Conservation (phyloP, 805 yeast genomes). For the Candida nanaspora region DNA sequence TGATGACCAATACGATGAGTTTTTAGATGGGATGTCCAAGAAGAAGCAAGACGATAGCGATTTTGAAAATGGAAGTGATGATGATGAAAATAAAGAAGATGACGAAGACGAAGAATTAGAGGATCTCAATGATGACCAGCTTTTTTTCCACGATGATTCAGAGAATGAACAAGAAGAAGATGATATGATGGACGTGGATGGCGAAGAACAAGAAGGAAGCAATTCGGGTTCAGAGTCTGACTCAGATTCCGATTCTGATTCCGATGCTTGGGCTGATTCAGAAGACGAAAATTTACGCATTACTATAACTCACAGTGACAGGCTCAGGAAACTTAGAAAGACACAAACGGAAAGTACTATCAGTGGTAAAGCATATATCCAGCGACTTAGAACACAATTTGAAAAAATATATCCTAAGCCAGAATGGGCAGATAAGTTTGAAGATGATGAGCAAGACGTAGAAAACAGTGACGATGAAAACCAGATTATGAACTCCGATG, state of each 20-base stretch:
- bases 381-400: constrained; percentile 50
- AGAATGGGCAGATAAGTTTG: constrained; percentile 61
- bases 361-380: constrained; percentile 26
- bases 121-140: constrained; percentile 37
- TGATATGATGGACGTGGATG: constrained; percentile 21
- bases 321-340: constrained; percentile 64
- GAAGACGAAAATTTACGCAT: constrained; percentile 76
- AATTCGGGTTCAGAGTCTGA: constrained; percentile 30
- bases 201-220: constrained; percentile 20
- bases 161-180: constrained; percentile 22
- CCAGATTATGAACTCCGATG: constrained; percentile 10
- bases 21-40: constrained; percentile 32
- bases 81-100: constrained; percentile 22
- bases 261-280: constrained; percentile 77
- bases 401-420: constrained; percentile 76
- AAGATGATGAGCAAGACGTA: constrained; percentile 42
- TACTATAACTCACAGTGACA: constrained; percentile 51
- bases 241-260: constrained; percentile 21
- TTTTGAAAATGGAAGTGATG: constrained; percentile 23
- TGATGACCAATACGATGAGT: constrained; percentile 25
- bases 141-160: constrained; percentile 48
- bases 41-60: constrained; percentile 32
- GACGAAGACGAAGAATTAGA: constrained; percentile 26
- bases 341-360: constrained; percentile 31
- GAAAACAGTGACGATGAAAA: constrained; percentile 7